Percentiles rank a stretch among this genome's conserved stretches.
These are phyloP conservation scores for Fragilariopsis cylindrus DNA, from an alignment of 108 stramenopile species.

Conservation along the genomic window DNA sequence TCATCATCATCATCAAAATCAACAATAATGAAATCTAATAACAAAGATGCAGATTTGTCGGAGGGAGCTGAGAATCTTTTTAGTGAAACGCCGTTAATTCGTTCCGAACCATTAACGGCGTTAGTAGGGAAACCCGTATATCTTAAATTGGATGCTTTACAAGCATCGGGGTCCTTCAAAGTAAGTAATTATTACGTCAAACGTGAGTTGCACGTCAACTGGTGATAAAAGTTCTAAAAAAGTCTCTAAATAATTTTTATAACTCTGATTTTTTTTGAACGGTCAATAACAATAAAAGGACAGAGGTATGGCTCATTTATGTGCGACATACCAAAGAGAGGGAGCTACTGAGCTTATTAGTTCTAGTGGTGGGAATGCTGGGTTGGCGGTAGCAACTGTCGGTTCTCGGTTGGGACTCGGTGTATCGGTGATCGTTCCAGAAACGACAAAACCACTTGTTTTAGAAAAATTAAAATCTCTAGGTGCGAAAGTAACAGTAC, in stretches of 20 bases:
- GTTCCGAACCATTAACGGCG: conserved; percentile 54
- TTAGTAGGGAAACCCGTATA: conserved; percentile 59
- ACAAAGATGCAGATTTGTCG: background rate
- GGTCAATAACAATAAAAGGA: conserved; percentile 20
- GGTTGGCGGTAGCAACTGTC: conserved; percentile 80
- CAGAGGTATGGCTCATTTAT: conserved; percentile 82
- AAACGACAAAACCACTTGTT: conserved; percentile 85
- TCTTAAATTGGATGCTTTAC: conserved; percentile 73
- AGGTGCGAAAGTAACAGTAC: conserved; percentile 84
- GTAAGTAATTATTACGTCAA: background rate
- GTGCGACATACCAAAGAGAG: conserved; percentile 45
- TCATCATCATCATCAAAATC: too few relatives aligned
- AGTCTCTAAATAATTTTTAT: too few relatives aligned
- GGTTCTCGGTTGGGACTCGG: conserved; percentile 56
- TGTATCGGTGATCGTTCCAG: conserved; percentile 79
- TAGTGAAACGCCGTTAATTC: conserved; percentile 55
- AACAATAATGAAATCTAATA: too few relatives aligned
- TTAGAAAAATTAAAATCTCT: conserved; percentile 68
- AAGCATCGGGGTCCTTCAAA: conserved; percentile 75
- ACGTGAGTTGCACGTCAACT: background rate
- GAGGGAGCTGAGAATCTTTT: conserved; percentile 19
- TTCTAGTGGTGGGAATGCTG: conserved; percentile 77
- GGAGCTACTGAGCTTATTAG: conserved; percentile 53
- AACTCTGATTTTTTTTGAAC: background rate
- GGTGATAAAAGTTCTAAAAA: too few relatives aligned